phyloP scores from a whole-genome alignment of 2,329 filamentous ascomycete genomes.

The Sclerotinia borealis region DNA sequence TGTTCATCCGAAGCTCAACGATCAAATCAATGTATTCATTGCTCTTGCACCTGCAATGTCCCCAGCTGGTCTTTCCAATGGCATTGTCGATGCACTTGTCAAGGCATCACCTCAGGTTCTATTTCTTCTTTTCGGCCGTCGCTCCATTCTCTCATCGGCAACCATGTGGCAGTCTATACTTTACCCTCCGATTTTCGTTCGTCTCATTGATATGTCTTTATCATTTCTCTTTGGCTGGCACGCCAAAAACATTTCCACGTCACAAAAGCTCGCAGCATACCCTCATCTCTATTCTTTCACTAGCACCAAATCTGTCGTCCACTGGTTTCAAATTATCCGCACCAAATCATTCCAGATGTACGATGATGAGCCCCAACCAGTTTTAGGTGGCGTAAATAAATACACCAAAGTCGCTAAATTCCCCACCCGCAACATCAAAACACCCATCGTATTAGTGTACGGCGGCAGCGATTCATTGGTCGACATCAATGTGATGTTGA shows the following conservation, averaged over 20 bases:
- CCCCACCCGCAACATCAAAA: constrained; percentile 94
- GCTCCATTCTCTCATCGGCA: constrained; percentile 84
- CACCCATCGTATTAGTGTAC: constrained; percentile 88
- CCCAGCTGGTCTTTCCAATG: constrained; percentile 81
- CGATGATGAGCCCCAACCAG: constrained; percentile 84
- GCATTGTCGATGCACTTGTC: constrained; percentile 85
- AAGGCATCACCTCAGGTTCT: constrained; percentile 90
- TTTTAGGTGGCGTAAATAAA: constrained; percentile 64
- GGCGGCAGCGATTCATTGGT: constrained; percentile 91
- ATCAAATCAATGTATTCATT: constrained; percentile 93
- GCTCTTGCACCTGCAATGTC: constrained; percentile 95
- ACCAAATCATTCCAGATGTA: constrained; percentile 98
- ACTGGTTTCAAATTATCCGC: constrained; percentile 99
- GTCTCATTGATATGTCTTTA: constrained; percentile 76
- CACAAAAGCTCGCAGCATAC: constrained; percentile 92
- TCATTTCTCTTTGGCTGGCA: constrained; percentile 86
- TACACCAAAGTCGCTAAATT: constrained; percentile 97
- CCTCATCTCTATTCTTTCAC: constrained; percentile 95
- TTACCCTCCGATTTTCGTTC: constrained; percentile 89
- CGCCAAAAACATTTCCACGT: constrained; percentile 72
- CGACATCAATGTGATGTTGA: constrained; percentile 88
- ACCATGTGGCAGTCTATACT: constrained; percentile 97
- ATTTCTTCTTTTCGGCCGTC: constrained; percentile 86
- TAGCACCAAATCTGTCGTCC: constrained; percentile 92
- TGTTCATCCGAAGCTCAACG: constrained; percentile 86